These are phyloP conservation scores for Malus hybrid DNA, from an alignment of 331 rosid genomes.

Conservation along the genomic window DNA sequence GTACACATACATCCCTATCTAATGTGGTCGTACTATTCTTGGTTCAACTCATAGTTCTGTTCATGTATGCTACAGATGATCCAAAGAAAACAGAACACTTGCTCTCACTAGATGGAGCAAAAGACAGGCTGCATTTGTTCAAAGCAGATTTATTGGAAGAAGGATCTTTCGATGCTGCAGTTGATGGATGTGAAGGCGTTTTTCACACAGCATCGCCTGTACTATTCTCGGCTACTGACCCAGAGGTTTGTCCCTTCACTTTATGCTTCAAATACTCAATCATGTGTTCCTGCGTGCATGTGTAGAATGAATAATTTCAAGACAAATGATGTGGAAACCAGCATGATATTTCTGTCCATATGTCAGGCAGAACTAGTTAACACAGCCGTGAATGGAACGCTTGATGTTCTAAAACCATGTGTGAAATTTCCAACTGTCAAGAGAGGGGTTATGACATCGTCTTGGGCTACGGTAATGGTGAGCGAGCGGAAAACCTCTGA, in stretches of 20 bases:
- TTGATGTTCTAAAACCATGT: no score
- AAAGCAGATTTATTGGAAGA: slow-evolving; percentile 10
- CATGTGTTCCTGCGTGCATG: neutral
- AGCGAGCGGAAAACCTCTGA: slow-evolving; percentile 22
- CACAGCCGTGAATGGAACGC: no score
- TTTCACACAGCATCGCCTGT: slow-evolving; percentile 7
- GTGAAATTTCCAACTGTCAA: slow-evolving; percentile 4
- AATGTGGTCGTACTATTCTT: no score
- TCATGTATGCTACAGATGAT: neutral
- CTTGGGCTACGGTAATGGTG: slow-evolving; percentile 19
- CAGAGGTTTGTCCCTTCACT: slow-evolving; percentile 1
- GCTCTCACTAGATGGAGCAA: neutral
- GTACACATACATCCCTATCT: no score
- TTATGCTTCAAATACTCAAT: neutral
- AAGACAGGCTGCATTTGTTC: slow-evolving; percentile 13
- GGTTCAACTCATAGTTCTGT: no score
- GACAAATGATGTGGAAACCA: no score
- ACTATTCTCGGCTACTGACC: slow-evolving; percentile 1
- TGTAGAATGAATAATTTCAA: no score
- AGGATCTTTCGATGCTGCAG: slow-evolving; percentile 10
- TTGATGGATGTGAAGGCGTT: slow-evolving; percentile 5
- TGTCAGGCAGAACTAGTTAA: no score
- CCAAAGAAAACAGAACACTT: neutral
- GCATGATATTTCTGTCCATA: neutral
- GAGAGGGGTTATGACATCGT: slow-evolving; percentile 34